Base-by-base conservation (phyloP, 257 asterid species). In the Solanum bukasovii region DNA sequence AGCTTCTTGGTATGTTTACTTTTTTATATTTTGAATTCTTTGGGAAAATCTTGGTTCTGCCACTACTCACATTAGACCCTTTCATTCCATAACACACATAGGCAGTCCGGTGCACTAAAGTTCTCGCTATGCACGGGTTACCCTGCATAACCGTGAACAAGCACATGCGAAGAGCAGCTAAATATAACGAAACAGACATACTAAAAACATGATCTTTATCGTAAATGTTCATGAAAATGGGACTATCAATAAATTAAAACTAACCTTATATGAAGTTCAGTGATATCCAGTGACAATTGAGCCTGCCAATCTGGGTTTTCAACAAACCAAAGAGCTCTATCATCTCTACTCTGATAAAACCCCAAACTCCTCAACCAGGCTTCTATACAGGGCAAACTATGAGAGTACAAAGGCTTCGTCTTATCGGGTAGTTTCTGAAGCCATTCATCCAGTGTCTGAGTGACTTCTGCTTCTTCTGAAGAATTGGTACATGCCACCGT, bases 341-440 rank as follows among this genome's bases (percentile, higher is more conserved):
- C 98, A 11, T 97, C 99, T 91, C 91, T 92, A 31, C 96, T 97
- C 93, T 95, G 99, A 70, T 87, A 73, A 94, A 97, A 97, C 42
- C 98, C 98, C 83, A 96, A 90, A 87, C 90, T 94, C 88, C 87
- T 94, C 89, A 97, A 88, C 99, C 99, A 97, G 1, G 99, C 98
- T 88, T 97, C 99, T 14, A 97, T 91, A 89, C 98, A 95, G 11
- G 99, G 99, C 92, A 97, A 92, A 89, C 99, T 97, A 91, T 96
- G 99, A 73, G 99, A 92, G 82, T 97, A 97, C 81, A 97, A 86
- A 20, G 99, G 92, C 89, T 95, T 97, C 92, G 92, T 93, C 88
- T 94, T 97, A 13, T 97, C 99, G 10, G 99, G 99, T 44, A 97
- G 85, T 90, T 91, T 96, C 90, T 96, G 94, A 84, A 96, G 77